Evolutionary conservation across 139 green algal genomes (phyloP), one percentile per base, ranked within the genome.

Genomic region (Tetradesmus obliquus): DNA sequence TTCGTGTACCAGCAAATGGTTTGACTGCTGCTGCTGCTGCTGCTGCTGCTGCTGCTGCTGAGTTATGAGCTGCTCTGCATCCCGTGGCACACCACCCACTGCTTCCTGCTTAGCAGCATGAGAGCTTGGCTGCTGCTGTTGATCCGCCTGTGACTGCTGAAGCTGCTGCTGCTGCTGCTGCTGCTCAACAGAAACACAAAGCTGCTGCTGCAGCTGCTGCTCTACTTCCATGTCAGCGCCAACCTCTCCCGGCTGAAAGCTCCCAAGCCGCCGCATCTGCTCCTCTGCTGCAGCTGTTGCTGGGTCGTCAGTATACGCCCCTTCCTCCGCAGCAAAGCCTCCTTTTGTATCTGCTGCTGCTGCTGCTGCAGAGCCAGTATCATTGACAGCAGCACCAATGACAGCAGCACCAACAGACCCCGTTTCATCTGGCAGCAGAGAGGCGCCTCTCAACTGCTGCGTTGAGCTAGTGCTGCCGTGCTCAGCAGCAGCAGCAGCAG

Each of bases 281-380:
- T 80, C 62, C 54, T 91, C 55, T 51, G 76, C 55, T 86, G 58
- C 76, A 57, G 76, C 76, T 86, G 88, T 51, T 72, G 69, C 79
- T 66, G 79, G n/a, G n/a, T 55, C 69, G 45, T 69, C 57, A 19
- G 51, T n/a, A 55, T 69, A 20, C 20, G 51, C 81, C 22, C 51
- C 82, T 13, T 79, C 5, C 60, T 7, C 12, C 7, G 60, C n/a
- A 81, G 74, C n/a, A 9, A 88, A 17, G 54, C n/a, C n/a, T 72
- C 82, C 82, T 87, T 7, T 66, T 9, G 7, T 66, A 9, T 66
- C 85, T 89, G 62, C 62, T 58, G 58, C 60, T 88, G 57, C 32
- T 79, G 71, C 20, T 24, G 71, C 71, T 66, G 57, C 57, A 66
- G 57, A 66, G 74, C n/a, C 6, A 79, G 8, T 55, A 22, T 19